Base-by-base conservation (phyloP, 768 basidiomycete species). In the Sistotremastrum suecicum region DNA sequence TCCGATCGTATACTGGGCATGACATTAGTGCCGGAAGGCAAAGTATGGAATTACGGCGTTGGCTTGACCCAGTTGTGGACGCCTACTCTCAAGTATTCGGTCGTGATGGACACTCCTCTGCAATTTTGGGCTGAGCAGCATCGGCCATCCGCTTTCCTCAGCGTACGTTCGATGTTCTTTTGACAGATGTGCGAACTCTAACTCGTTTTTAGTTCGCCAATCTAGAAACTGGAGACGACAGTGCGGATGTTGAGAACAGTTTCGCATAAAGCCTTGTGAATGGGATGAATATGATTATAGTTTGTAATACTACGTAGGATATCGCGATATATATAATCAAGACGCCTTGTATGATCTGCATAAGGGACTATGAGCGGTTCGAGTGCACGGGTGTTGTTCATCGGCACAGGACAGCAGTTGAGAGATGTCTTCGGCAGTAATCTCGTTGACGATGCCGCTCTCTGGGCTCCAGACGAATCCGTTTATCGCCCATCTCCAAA, bases 111-210 rank as follows among this genome's bases (percentile, higher is more conserved):
- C 59, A 92, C 87, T n/a, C 92, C 92, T 8, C 68, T 92, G 32
- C 67, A 83, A 48, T 97, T 95, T 77, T 97, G 92, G 92, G 83
- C 89, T 1, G 88, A 92, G 61, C 84, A 88, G 57, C 92, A 97
- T 60, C 75, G 92, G 44, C 91, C 91, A 1, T 83, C 88, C 31
- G 89, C 90, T 3, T 97, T 97, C 78, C 66, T 97, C 56, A 85
- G 83, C 38, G 84, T 87, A 54, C 68, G 83, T 72, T 34, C 35
- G 32, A 32, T 30, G 33, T 36, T 33, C 28, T 33, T 29, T 44
- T 9, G 11, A 20, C 7, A 30, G 39, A 40, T 34, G 41, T 43
- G 44, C 46, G 48, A 43, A 28, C 47, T 48, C 42, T 7, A 49
- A 50, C 34, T 20, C 37, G 20, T 34, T 54, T 51, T 9, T 56